Evolutionary conservation across 106 monocot species (phyloP).

Genomic region (Xerophyta viscosa): DNA sequence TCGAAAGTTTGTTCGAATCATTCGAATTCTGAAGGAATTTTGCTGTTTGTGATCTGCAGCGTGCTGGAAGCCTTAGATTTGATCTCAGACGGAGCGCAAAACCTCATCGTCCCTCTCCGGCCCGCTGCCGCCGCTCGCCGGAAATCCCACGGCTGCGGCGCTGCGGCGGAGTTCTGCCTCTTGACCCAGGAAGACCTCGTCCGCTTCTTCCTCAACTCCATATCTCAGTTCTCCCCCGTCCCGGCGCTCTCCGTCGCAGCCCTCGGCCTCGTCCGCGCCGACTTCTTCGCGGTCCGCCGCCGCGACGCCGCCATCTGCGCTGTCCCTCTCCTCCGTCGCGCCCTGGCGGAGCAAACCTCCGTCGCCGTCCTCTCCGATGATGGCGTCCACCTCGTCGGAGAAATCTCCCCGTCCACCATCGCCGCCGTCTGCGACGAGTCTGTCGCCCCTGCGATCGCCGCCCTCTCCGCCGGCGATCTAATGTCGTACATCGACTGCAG

Average conservation of each 20-base stretch:
- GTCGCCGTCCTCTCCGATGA: constrained; percentile 65
- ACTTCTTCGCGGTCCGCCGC: constrained; percentile 29
- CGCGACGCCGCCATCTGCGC: constrained; percentile 48
- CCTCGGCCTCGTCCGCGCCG: constrained; percentile 48
- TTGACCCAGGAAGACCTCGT: constrained; percentile 64
- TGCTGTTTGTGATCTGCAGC: too few species aligned
- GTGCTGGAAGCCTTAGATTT: constrained; percentile 39
- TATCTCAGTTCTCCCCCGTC: constrained; percentile 50
- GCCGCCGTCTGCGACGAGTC: constrained; percentile 46
- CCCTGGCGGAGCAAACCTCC: constrained; percentile 34
- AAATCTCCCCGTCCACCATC: constrained; percentile 58
- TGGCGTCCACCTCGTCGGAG: constrained; percentile 48
- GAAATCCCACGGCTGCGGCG: constrained; percentile 3
- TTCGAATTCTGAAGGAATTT: too few species aligned
- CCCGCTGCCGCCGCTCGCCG: too few species aligned
- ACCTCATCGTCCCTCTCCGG: constrained; percentile 49
- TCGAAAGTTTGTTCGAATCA: neutral
- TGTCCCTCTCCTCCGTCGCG: constrained; percentile 41
- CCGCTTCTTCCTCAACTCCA: constrained; percentile 70
- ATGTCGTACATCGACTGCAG: constrained; percentile 59
- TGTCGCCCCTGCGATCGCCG: constrained; percentile 45
- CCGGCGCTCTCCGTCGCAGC: constrained; percentile 34
- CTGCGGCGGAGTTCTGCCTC: constrained; percentile 40
- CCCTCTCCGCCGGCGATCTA: constrained; percentile 61
- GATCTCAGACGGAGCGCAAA: constrained; percentile 38